Evolutionary conservation across 2,329 filamentous ascomycete genomes (phyloP).

Genomic region (Rosellinia necatrix): DNA sequence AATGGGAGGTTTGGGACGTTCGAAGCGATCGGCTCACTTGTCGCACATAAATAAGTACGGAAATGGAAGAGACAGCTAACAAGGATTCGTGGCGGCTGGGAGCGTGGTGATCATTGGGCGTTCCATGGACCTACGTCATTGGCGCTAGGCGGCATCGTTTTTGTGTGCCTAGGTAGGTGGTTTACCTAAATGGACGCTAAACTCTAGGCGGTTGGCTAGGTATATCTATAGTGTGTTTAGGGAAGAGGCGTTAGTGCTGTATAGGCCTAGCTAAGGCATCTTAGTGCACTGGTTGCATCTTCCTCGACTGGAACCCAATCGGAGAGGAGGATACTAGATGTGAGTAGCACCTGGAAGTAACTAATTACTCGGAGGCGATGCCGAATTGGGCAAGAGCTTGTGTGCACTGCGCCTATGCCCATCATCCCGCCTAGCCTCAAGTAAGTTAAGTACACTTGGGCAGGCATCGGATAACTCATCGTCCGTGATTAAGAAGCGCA

Average conservation of each 20-base stretch:
- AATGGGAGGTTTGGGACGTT: conserved; percentile 3
- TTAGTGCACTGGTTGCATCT: background rate
- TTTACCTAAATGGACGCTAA: no score
- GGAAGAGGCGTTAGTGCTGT: background rate
- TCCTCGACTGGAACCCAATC: conserved; percentile 6
- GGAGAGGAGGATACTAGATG: background rate
- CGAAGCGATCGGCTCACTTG: conserved; percentile 15
- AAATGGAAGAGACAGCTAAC: conserved; percentile 23
- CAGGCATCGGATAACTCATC: no score
- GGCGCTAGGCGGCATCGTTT: background rate
- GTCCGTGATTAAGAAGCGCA: no score
- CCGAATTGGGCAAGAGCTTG: no score
- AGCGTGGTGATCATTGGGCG: conserved; percentile 14
- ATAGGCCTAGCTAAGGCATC: background rate
- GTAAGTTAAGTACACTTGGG: no score
- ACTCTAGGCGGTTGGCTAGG: no score
- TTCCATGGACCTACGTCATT: conserved; percentile 35
- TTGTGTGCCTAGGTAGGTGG: no score
- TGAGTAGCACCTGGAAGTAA: background rate
- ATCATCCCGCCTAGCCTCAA: no score
- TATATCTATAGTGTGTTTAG: background rate
- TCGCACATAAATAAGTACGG: conserved; percentile 24
- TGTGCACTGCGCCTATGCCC: no score
- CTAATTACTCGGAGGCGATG: background rate
- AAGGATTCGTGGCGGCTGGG: conserved; percentile 18